These are phyloP conservation scores for Globisporangium splendens DNA, from an alignment of 352 stramenopile species.

Conservation along the genomic window DNA sequence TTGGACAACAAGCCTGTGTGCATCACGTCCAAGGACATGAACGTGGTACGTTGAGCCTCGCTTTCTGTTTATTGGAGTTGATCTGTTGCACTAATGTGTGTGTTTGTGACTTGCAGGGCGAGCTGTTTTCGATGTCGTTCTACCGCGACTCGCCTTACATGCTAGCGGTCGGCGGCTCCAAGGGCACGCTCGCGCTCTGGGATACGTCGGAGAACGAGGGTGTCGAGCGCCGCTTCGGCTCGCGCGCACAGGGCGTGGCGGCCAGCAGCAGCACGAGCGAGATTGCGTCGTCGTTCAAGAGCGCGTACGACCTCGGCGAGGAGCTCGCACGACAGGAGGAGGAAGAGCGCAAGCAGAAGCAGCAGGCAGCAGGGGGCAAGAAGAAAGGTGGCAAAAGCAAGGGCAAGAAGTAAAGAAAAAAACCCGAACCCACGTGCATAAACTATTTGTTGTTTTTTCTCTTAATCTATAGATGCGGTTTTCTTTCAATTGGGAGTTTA, in stretches of 20 bases:
- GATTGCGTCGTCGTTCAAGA: constrained; percentile 73
- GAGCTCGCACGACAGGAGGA: constrained; percentile 76
- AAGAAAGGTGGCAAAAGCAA: constrained; percentile 49
- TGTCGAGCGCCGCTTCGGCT: constrained; percentile 80
- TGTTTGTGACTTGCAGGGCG: constrained; percentile 43
- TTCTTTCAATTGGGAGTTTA: no score
- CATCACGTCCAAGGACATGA: constrained; percentile 91
- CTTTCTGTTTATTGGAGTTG: no score
- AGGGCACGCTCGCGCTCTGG: constrained; percentile 87
- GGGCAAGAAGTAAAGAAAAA: constrained; percentile 28
- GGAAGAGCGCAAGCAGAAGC: constrained; percentile 29
- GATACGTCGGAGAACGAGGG: constrained; percentile 86
- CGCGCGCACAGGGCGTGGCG: constrained; percentile 47
- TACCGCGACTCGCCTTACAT: constrained; percentile 88
- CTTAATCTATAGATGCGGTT: not conserved
- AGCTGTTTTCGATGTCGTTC: constrained; percentile 90
- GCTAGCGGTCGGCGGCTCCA: constrained; percentile 86
- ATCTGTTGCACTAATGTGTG: no score
- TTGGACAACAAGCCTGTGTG: constrained; percentile 65
- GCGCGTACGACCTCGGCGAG: constrained; percentile 69
- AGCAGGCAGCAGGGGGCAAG: constrained; percentile 31
- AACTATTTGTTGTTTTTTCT: not conserved
- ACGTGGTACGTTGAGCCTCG: constrained; percentile 63
- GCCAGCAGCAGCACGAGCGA: constrained; percentile 25
- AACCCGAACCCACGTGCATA: not conserved